Base-by-base conservation (phyloP, 2,329 filamentous ascomycete species). In the Lojkania enalia region DNA sequence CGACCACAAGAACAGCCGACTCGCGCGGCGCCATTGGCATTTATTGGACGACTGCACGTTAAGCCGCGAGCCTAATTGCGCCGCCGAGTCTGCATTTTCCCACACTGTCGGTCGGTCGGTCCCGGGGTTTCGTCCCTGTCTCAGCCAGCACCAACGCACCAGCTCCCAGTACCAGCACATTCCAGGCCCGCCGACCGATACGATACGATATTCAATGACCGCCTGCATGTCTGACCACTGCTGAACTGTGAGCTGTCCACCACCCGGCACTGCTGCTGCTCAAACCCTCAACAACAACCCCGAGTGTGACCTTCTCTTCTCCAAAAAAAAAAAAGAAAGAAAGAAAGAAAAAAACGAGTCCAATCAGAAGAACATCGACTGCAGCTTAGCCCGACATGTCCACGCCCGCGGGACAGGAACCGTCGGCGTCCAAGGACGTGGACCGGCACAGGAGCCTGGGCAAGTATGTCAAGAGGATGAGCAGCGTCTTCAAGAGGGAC, bases 401-500 rank as follows among this genome's bases (percentile, higher is more conserved):
- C 44, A 57, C 60, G 27, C 53, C 63, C 35, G 35, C 41, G 12
- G 48, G 44, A 23, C 11, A 51, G 18, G 54, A 39, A 14, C 49
- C 55, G 23, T 31, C 60, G 14, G 53, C 54, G 31, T 31, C 23
- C 33, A 59, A 63, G 30, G 55, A 57, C 23, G 52, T 37, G 15
- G 59, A 67, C 30, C 60, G 63, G 23, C 57, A 64, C 36, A 63
- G 60, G 52, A 65, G 61, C 44, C 42, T 70, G 55, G 65, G 65
- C 7, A 70, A 66, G 49, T 71, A 70, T 39, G 63, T 71, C 33
- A 70, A 70, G 65, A 55, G 66, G 39, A 68, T 71, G 60, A 64
- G 64, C 55, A 69, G 62, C 35, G 66, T 70, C 9, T 69, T 70
- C 55, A 64, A 61, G 61, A 56, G 60, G 39, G 64, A 65, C 14